Base-by-base conservation (phyloP, 169 alveolate species). In the Plasmodium vinckei region DNA sequence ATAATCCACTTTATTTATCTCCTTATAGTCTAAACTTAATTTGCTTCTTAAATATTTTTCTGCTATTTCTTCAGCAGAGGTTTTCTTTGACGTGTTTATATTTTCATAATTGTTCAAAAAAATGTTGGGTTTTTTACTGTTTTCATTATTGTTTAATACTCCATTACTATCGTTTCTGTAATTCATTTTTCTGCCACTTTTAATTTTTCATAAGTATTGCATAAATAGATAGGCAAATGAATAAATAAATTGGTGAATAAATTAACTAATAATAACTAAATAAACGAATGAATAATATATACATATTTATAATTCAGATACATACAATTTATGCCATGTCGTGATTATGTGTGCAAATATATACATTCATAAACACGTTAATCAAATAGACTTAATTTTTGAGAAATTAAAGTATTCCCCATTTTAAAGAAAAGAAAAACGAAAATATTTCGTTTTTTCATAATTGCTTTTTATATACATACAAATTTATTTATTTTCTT, bases 21-120 rank as follows among this genome's bases (percentile, higher is more conserved):
- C 13, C 56, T 79, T 79, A 79, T 33, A 79, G 13, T 73, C 67
- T 39, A 42, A 33, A 69, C 82, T 79, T 47, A 79, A 65, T 53
- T 79, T 79, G 51, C 73, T 79, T 49, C 89, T 79, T 49, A 79
- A 65, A 54, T 79, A 79, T 54, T 79, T 79, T 65, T 79, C 82
- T 39, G 89, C 89, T 65, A 79, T 79, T 79, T 79, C 89, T 65
- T 65, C 89, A 13, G 89, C 89, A 44, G 89, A 51, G 53, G 71
- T 79, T 33, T 79, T 56, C 54, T 79, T 79, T 0, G 89, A 79
- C 13, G 56, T 54, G 44, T 19, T 79, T n/a, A 68, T 6, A 65
- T 70, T 67, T 79, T 79, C 89, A 69, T 79, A 67, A 12, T 57
- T 42, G 47, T 15, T 79, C 82, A 67, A 17, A 65, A 79, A 46